Conservation (phyloP, 192 early-diverging fungal genomes). For the Ramicandelaber brevisporus region DNA sequence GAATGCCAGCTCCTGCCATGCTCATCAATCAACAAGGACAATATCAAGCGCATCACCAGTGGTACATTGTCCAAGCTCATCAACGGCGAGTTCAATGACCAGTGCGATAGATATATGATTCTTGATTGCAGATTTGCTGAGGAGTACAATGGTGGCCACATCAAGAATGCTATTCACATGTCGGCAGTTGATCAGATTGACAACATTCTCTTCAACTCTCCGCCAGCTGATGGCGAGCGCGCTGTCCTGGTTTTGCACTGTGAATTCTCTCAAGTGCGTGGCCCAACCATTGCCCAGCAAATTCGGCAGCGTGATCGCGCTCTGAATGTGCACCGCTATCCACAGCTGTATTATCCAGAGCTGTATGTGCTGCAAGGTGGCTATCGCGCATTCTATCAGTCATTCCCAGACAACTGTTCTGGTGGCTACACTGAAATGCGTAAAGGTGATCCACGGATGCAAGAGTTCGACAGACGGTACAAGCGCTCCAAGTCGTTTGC, state of each 20-base stretch:
- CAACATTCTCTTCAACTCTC: constrained; percentile 23
- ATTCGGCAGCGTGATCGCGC: constrained; percentile 50
- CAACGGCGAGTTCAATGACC: constrained; percentile 24
- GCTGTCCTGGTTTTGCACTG: constrained; percentile 58
- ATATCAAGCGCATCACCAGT: constrained; percentile 30
- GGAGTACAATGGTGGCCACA: constrained; percentile 70
- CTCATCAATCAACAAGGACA: constrained; percentile 20
- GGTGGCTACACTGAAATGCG: constrained; percentile 48
- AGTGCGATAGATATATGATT: constrained; percentile 33
- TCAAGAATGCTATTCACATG: constrained; percentile 41
- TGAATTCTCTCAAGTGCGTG: constrained; percentile 61
- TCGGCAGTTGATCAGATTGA: constrained; percentile 30
- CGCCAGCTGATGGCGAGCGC: constrained; percentile 12
- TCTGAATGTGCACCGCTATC: constrained; percentile 40
- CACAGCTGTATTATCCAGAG: constrained; percentile 55
- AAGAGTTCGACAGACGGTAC: constrained; percentile 21
- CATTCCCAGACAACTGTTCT: constrained; percentile 21
- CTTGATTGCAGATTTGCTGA: constrained; percentile 74
- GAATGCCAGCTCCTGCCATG: constrained; percentile 28
- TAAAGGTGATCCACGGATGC: constrained; percentile 51
- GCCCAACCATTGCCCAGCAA: constrained; percentile 55
- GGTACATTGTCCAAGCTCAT: constrained; percentile 36
- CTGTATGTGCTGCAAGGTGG: constrained; percentile 69
- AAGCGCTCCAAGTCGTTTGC: constrained; percentile 27
- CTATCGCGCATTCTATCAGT: constrained; percentile 58